These are phyloP conservation scores for Globisporangium ultimum DNA, from an alignment of 352 stramenopile genomes.

Conservation along the genomic window DNA sequence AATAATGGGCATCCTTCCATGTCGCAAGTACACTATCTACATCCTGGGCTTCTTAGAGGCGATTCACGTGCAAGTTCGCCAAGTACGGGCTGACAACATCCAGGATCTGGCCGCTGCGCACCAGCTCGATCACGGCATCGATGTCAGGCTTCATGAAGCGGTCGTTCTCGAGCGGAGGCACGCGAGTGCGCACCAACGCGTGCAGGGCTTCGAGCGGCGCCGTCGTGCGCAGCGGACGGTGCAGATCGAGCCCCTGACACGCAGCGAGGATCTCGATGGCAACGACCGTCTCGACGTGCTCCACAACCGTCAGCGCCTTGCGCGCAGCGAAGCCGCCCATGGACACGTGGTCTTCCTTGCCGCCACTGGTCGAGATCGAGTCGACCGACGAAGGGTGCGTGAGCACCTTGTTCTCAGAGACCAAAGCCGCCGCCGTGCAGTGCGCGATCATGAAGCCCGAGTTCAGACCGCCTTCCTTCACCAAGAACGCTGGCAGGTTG, in stretches of 20 bases:
- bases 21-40: no score
- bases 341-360: constrained; percentile 89
- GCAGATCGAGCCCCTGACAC: constrained; percentile 87
- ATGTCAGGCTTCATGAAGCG: constrained; percentile 89
- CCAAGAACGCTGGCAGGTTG: constrained; percentile 83
- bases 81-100: constrained; percentile 56
- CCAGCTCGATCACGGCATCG: constrained; percentile 72
- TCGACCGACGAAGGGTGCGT: constrained; percentile 85
- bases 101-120: constrained; percentile 68
- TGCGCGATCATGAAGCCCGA: constrained; percentile 92
- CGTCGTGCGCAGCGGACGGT: constrained; percentile 79
- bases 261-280: constrained; percentile 86
- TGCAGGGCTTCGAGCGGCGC: constrained; percentile 76
- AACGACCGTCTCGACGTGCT: constrained; percentile 86
- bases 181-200: constrained; percentile 64
- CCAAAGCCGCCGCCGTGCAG: constrained; percentile 80
- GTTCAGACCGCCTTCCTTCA: constrained; percentile 84
- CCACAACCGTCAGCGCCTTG: constrained; percentile 82
- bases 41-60: constrained; percentile 22
- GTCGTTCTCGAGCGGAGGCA: constrained; percentile 71
- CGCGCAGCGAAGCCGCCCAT: constrained; percentile 85
- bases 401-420: constrained; percentile 90
- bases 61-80: constrained; percentile 39
- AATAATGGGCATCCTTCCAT: no score
- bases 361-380: constrained; percentile 85